Conservation (phyloP, 2,329 filamentous ascomycete species). For the Camillea tinctor region DNA sequence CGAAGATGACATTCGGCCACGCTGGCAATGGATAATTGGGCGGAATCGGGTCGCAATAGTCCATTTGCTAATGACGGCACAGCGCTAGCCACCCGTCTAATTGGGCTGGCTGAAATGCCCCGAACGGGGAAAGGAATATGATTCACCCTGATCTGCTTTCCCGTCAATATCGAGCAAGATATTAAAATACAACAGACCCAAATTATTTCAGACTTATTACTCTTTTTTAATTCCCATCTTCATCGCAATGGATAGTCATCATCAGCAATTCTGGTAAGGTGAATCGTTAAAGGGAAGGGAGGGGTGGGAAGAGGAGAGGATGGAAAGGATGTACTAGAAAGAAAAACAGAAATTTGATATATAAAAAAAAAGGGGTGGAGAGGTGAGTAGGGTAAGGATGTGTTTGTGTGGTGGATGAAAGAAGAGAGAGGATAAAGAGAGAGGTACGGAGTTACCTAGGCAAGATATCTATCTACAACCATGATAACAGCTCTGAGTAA, state of each 20-base stretch:
- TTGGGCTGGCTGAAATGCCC: slow-evolving; percentile 7
- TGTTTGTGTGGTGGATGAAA: no score
- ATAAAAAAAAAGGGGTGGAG: no score
- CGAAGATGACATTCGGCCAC: slow-evolving; percentile 11
- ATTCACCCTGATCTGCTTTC: neutral
- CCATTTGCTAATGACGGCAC: slow-evolving; percentile 2
- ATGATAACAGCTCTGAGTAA: no score
- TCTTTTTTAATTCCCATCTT: neutral
- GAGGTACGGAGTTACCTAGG: no score
- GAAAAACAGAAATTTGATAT: no score
- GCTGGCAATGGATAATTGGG: slow-evolving; percentile 18
- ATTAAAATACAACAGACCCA: neutral
- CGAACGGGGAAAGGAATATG: neutral
- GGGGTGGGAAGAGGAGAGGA: no score
- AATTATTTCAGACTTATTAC: neutral
- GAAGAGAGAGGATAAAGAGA: no score
- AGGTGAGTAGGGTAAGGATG: no score
- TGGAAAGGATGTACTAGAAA: no score
- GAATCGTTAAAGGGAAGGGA: no score
- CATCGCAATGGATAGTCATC: no score
- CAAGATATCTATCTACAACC: no score
- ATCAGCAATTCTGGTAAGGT: neutral
- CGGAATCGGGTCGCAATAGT: neutral
- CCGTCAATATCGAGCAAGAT: neutral
- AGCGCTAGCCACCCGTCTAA: neutral